Percentiles rank a stretch among this genome's conserved stretches.
phyloP scores from a whole-genome alignment of 192 early-diverging fungal genomes.

The Coemansia sp. region DNA sequence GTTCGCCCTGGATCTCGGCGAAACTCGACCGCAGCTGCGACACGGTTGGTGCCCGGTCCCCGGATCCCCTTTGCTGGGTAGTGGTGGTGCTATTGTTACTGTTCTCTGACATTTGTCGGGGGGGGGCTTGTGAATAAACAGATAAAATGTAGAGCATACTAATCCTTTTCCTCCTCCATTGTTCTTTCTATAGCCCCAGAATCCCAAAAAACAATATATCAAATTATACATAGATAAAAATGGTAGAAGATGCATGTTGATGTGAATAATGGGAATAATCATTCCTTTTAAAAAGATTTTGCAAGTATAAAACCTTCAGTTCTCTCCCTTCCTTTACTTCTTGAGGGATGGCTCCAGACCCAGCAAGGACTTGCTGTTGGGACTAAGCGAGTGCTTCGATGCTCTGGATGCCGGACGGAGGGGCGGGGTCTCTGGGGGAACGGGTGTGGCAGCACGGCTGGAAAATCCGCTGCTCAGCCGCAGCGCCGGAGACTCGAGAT shows the following conservation, averaged over 20 bases:
- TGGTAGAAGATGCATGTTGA: background rate
- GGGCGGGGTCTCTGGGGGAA: conserved; percentile 22
- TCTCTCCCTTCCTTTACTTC: background rate
- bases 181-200: too few species aligned
- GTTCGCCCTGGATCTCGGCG: conserved; percentile 62
- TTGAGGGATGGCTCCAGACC: conserved; percentile 16
- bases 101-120: background rate
- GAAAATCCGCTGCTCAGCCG: conserved; percentile 20
- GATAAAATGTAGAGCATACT: too few species aligned
- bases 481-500: conserved; percentile 16
- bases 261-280: background rate
- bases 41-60: conserved; percentile 21
- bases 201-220: too few species aligned
- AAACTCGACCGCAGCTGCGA: conserved; percentile 49
- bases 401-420: conserved; percentile 20
- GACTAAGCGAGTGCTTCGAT: conserved; percentile 32
- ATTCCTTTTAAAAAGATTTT: too few species aligned
- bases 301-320: background rate
- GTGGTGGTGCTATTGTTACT: background rate
- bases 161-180: too few species aligned
- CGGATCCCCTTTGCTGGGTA: background rate
- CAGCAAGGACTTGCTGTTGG: conserved; percentile 4
- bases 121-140: too few species aligned
- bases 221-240: background rate
- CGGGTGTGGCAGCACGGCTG: conserved; percentile 32